phyloP scores from a whole-genome alignment of 345 rosid species.

The Alliaria petiolata region DNA sequence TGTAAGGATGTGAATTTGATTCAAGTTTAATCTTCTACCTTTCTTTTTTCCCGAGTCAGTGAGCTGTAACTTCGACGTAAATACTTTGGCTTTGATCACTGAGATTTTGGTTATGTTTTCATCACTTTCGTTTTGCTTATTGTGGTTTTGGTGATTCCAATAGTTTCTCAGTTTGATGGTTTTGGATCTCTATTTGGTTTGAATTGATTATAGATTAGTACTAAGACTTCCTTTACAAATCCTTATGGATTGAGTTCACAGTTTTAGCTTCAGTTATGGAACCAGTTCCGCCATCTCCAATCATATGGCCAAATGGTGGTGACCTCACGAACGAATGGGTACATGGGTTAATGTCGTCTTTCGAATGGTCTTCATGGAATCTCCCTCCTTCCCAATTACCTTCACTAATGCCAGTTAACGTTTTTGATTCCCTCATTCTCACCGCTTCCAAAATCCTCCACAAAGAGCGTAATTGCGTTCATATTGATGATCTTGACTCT shows the following conservation, averaged over 20 bases:
- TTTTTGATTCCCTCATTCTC: constrained; percentile 71
- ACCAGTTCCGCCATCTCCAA: constrained; percentile 31
- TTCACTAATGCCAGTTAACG: constrained; percentile 55
- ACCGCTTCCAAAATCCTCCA: constrained; percentile 82
- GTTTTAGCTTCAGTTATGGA: constrained; percentile 22
- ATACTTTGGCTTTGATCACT: background rate
- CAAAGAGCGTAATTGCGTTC: constrained; percentile 75
- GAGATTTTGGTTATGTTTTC: background rate
- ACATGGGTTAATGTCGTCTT: constrained; percentile 38
- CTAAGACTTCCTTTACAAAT: background rate
- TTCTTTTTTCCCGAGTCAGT: background rate
- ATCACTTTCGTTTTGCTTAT: background rate
- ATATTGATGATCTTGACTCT: constrained; percentile 40
- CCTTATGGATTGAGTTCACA: background rate
- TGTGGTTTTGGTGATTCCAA: background rate
- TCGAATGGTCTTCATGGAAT: constrained; percentile 80
- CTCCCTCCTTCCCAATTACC: constrained; percentile 58
- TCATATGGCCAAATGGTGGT: constrained; percentile 64
- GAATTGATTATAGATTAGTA: background rate
- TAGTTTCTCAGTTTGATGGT: background rate
- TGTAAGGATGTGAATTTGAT: background rate
- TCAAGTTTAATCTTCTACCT: background rate
- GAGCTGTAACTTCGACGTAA: background rate
- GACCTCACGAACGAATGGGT: constrained; percentile 60
- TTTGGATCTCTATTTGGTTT: background rate